Evolutionary conservation across 371 early-diverging fungal genomes (phyloP).

Genomic region (Batrachochytrium dendrobatidis): DNA sequence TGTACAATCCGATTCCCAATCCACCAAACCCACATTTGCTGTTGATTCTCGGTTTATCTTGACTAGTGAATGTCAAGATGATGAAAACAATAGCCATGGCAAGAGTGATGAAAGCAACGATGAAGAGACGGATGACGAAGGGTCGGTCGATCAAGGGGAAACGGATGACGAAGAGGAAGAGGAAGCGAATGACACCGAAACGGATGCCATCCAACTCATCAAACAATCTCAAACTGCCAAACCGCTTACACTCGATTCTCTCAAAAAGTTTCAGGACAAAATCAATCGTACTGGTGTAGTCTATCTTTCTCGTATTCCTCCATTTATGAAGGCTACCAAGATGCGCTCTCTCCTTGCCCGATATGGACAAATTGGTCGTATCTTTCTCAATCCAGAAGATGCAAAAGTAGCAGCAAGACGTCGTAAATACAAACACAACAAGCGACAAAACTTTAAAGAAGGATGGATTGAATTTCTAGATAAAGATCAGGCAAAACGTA

Average conservation of each 20-base stretch:
- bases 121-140: constrained; percentile 24
- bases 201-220: not conserved
- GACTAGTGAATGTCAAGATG: too few relatives aligned
- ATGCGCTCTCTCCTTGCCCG: constrained; percentile 61
- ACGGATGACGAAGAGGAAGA: constrained; percentile 21
- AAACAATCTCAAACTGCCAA: constrained; percentile 28
- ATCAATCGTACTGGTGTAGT: constrained; percentile 77
- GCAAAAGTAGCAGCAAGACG: constrained; percentile 30
- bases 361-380: constrained; percentile 74
- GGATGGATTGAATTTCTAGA: constrained; percentile 96
- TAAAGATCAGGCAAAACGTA: constrained; percentile 75
- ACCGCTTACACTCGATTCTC: constrained; percentile 60
- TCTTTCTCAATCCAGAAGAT: constrained; percentile 78
- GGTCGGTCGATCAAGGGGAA: constrained; percentile 18
- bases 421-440: constrained; percentile 51
- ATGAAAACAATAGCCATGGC: constrained; percentile 26
- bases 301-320: constrained; percentile 85
- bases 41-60: too few relatives aligned
- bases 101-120: constrained; percentile 29
- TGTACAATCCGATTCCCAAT: too few relatives aligned
- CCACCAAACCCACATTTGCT: too few relatives aligned
- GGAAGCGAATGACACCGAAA: constrained; percentile 10
- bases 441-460: constrained; percentile 65
- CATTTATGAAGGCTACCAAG: constrained; percentile 82
- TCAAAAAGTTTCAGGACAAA: constrained; percentile 61